Conservation (phyloP, 495 filamentous ascomycete genomes). For the Parachaetomium inaequale region DNA sequence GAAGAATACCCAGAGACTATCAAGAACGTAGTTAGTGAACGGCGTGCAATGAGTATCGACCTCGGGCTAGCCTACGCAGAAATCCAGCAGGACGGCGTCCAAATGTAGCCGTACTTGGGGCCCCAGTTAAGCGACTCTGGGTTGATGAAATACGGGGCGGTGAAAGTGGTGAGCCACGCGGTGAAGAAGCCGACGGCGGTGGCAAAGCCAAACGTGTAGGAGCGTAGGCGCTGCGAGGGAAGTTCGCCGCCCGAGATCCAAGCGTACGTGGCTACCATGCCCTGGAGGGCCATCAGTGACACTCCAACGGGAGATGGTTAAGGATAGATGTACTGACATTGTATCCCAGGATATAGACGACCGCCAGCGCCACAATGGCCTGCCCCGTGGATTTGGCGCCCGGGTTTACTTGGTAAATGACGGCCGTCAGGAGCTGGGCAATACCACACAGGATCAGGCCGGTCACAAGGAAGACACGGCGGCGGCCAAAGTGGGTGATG, state of each 20-base stretch:
- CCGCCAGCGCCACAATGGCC: conserved; percentile 50
- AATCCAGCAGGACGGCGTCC: conserved; percentile 40
- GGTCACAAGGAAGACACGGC: conserved; percentile 49
- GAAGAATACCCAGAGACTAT: conserved; percentile 44
- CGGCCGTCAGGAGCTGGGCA: conserved; percentile 52
- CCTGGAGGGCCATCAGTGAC: conserved; percentile 7
- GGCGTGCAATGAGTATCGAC: background rate
- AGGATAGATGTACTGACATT: conserved; percentile 31
- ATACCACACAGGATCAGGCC: conserved; percentile 54
- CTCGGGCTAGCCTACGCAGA: conserved; percentile 8
- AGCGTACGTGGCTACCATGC: conserved; percentile 52
- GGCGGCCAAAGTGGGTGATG: conserved; percentile 52
- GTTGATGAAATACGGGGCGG: conserved; percentile 61
- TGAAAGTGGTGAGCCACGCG: conserved; percentile 58
- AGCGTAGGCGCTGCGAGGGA: conserved; percentile 51
- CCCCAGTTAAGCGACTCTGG: conserved; percentile 55
- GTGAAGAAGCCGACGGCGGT: conserved; percentile 52
- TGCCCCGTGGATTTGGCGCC: conserved; percentile 47
- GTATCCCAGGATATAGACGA: conserved; percentile 55
- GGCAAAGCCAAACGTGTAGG: conserved; percentile 55
- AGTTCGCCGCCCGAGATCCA: conserved; percentile 61
- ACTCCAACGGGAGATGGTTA: too few relatives aligned
- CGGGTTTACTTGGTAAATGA: conserved; percentile 49
- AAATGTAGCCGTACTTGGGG: conserved; percentile 55
- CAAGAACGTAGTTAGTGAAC: background rate